Conservation (phyloP, 345 rosid species). For the Microcos paniculata region DNA sequence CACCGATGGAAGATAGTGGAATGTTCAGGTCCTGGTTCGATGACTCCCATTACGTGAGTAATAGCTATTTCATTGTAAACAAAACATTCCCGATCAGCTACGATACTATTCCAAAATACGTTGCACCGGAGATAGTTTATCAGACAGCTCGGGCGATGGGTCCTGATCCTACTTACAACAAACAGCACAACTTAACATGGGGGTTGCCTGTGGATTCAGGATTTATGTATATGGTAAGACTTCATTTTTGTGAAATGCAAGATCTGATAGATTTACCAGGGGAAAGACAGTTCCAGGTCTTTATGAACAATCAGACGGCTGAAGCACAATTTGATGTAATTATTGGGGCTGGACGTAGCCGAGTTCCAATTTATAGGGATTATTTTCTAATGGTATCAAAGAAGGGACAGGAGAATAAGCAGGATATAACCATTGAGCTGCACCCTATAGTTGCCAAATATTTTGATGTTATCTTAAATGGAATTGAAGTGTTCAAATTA, state of each 20-base stretch:
- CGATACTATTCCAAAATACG: conserved; percentile 12
- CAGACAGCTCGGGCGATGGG: conserved; percentile 52
- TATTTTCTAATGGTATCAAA: conserved; percentile 38
- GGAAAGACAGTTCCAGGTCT: conserved; percentile 39
- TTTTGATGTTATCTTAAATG: conserved; percentile 45
- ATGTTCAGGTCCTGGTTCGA: conserved; percentile 65
- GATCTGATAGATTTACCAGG: conserved; percentile 9
- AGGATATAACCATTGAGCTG: not conserved
- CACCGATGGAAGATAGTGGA: conserved; percentile 48
- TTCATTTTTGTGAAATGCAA: conserved; percentile 53
- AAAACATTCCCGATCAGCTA: conserved; percentile 15
- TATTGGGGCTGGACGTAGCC: not conserved
- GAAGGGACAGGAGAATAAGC: not conserved
- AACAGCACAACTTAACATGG: conserved; percentile 50
- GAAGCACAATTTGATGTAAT: conserved; percentile 35
- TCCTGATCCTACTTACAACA: conserved; percentile 19
- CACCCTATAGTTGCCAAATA: conserved; percentile 32
- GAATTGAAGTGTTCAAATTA: conserved; percentile 58
- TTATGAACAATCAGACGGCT: conserved; percentile 44
- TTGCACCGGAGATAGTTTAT: conserved; percentile 46
- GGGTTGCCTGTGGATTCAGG: conserved; percentile 43
- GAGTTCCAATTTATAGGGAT: conserved; percentile 39
- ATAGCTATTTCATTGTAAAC: not conserved
- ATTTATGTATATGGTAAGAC: conserved; percentile 47
- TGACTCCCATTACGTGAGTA: conserved; percentile 22